Percentiles rank a stretch among this genome's conserved stretches.
These are phyloP conservation scores for Fusarium praegraminearum DNA, from an alignment of 2,329 filamentous ascomycete genomes.

Conservation along the genomic window DNA sequence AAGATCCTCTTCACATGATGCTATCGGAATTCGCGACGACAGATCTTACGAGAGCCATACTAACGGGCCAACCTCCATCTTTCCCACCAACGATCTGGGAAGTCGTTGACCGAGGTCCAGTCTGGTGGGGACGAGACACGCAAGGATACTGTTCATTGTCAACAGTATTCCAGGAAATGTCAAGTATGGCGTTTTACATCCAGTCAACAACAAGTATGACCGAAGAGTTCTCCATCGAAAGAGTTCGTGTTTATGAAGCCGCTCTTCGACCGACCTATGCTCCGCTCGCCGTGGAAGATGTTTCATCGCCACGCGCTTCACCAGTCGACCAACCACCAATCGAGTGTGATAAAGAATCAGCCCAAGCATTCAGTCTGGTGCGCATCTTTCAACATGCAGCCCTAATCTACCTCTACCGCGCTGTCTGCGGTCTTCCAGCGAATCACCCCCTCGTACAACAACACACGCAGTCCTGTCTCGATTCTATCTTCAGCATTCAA, in stretches of 20 bases:
- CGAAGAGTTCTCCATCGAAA: conserved; percentile 46
- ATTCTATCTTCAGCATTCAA: conserved; percentile 53
- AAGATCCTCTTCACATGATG: conserved; percentile 53
- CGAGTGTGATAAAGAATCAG: conserved; percentile 47
- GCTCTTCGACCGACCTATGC: conserved; percentile 47
- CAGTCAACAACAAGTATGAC: conserved; percentile 32
- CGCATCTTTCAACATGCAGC: conserved; percentile 57
- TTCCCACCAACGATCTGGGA: conserved; percentile 55
- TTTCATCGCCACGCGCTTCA: conserved; percentile 6
- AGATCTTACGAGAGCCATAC: conserved; percentile 57
- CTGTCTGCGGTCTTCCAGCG: conserved; percentile 55
- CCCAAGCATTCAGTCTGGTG: conserved; percentile 53
- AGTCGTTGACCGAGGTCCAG: conserved; percentile 54
- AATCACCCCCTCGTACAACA: conserved; percentile 57
- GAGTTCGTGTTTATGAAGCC: conserved; percentile 47
- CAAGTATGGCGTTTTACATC: conserved; percentile 48
- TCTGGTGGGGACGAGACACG: conserved; percentile 58
- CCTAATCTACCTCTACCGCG: conserved; percentile 58
- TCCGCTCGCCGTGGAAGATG: conserved; percentile 44
- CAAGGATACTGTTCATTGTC: conserved; percentile 52
- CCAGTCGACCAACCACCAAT: not conserved
- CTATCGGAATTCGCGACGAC: conserved; percentile 59
- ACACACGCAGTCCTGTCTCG: conserved; percentile 53
- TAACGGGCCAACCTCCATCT: conserved; percentile 54
- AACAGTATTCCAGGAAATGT: conserved; percentile 51